Percentiles rank a stretch among this genome's conserved stretches.
These are phyloP conservation scores for Blattamonas nauphoetae DNA, from an alignment of 78 protist species.

Conservation along the genomic window DNA sequence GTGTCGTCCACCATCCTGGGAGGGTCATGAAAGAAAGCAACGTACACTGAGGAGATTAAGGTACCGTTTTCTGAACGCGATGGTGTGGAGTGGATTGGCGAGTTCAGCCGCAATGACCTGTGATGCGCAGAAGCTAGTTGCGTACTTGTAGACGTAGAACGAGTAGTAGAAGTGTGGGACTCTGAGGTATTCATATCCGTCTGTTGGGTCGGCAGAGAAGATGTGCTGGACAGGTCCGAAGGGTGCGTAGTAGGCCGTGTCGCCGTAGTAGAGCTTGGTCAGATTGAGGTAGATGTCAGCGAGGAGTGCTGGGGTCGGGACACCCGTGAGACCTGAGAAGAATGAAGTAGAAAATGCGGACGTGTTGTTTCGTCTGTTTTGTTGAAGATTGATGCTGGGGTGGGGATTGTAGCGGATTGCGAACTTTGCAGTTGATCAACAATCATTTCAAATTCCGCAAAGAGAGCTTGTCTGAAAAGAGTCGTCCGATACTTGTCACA, in stretches of 20 bases:
- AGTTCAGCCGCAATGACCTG: neutral
- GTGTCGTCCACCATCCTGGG: neutral
- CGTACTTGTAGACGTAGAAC: neutral
- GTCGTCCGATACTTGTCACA: constrained; percentile 24
- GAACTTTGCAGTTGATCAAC: constrained; percentile 5
- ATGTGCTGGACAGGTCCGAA: neutral
- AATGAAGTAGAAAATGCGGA: neutral
- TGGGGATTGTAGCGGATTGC: neutral
- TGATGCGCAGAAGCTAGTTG: neutral
- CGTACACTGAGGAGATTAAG: neutral
- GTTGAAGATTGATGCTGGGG: neutral
- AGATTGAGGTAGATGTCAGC: neutral
- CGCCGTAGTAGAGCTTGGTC: constrained; percentile 20
- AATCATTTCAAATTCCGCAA: constrained; percentile 22
- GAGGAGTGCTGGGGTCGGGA: neutral
- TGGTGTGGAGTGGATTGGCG: neutral
- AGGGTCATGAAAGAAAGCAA: neutral
- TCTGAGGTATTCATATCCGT: neutral
- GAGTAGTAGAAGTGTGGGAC: neutral
- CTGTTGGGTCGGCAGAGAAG: neutral
- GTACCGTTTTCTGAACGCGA: neutral
- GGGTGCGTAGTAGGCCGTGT: neutral
- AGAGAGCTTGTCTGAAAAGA: constrained; percentile 18
- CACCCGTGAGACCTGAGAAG: too few relatives aligned
- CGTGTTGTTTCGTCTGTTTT: neutral